Evolutionary conservation across 805 yeast genomes (phyloP).

Genomic region (Candida easanensis): DNA sequence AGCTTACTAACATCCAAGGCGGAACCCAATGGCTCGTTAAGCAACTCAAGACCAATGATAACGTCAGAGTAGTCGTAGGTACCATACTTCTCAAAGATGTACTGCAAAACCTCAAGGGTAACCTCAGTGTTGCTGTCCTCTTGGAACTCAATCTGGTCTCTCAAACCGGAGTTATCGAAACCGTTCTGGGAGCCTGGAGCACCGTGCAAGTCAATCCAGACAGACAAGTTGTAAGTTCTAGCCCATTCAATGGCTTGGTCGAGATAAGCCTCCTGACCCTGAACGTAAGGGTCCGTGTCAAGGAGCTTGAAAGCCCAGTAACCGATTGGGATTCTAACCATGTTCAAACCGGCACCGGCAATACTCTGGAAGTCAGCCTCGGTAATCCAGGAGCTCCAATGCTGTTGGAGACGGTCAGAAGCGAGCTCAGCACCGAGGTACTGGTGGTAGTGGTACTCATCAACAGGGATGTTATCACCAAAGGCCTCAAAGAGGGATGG

Average conservation of each 20-base stretch:
- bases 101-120: slow-evolving; percentile 53
- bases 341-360: slow-evolving; percentile 63
- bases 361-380: slow-evolving; percentile 69
- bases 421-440: slow-evolving; percentile 62
- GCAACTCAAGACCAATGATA: slow-evolving; percentile 76
- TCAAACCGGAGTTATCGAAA: slow-evolving; percentile 87
- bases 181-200: slow-evolving; percentile 98
- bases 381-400: slow-evolving; percentile 78
- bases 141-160: slow-evolving; percentile 62
- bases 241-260: slow-evolving; percentile 82
- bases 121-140: slow-evolving; percentile 47
- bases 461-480: slow-evolving; percentile 60
- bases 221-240: slow-evolving; percentile 55
- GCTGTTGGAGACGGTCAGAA: slow-evolving; percentile 47
- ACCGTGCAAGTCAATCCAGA: slow-evolving; percentile 92
- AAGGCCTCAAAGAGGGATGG: slow-evolving; percentile 67
- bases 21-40: slow-evolving; percentile 89
- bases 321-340: slow-evolving; percentile 89
- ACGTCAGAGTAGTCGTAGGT: slow-evolving; percentile 59
- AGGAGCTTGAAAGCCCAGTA: slow-evolving; percentile 82
- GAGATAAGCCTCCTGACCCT: slow-evolving; percentile 71
- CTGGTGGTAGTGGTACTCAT: slow-evolving; percentile 71
- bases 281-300: slow-evolving; percentile 78
- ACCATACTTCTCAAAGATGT: slow-evolving; percentile 64
- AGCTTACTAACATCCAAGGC: slow-evolving; percentile 55